These are phyloP conservation scores for Linum lewisii DNA, from an alignment of 345 rosid species.

Conservation along the genomic window DNA sequence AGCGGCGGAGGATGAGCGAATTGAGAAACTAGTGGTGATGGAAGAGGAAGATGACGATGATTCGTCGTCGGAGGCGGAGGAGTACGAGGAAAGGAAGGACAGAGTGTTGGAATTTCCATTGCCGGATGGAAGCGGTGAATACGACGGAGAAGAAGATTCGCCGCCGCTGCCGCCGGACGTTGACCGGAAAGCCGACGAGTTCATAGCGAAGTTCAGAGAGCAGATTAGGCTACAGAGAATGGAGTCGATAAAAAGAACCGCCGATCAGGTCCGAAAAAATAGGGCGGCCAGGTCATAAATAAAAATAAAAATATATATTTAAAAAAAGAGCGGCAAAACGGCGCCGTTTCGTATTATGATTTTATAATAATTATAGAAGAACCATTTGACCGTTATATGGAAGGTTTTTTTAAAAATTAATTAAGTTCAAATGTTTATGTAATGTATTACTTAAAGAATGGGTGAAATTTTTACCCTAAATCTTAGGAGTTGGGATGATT, in stretches of 20 bases:
- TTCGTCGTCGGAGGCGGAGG: conserved; percentile 12
- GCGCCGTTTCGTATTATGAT: neutral
- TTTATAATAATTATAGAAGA: no score
- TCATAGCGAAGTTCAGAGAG: conserved; percentile 97
- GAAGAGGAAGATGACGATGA: conserved; percentile 21
- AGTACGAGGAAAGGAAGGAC: conserved; percentile 29
- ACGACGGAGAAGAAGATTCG: conserved; percentile 20
- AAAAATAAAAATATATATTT: neutral
- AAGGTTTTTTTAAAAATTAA: no score
- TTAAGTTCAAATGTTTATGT: no score
- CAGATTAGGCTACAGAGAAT: conserved; percentile 96
- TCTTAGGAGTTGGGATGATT: no score
- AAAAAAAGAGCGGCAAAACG: neutral
- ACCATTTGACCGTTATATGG: no score
- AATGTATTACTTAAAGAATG: no score
- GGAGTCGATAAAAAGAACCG: conserved; percentile 49
- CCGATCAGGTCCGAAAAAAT: neutral
- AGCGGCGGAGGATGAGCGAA: conserved; percentile 16
- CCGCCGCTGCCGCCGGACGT: conserved; percentile 54
- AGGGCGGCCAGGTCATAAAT: neutral
- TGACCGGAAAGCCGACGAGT: conserved; percentile 90
- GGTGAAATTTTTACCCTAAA: no score
- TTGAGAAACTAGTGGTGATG: conserved; percentile 29
- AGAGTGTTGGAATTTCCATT: conserved; percentile 8
- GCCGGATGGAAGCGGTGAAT: conserved; percentile 1